Evolutionary conservation across 768 basidiomycete species (phyloP).

Genomic region (button mushroom (Agaricus bisporus)): DNA sequence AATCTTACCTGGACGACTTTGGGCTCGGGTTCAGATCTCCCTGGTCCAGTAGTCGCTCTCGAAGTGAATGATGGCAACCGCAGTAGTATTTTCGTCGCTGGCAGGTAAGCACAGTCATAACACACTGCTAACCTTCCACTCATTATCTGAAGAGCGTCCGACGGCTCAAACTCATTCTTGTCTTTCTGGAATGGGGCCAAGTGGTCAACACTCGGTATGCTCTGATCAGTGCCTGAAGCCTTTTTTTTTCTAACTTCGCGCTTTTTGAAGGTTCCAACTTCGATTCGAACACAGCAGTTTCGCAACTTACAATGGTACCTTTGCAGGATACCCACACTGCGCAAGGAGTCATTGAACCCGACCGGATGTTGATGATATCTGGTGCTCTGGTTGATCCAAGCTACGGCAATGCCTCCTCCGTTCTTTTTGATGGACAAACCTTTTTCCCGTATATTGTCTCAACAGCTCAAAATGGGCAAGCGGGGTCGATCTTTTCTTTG

Average conservation of each 20-base stretch:
- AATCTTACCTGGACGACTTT: conserved; percentile 73
- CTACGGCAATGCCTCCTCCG: conserved; percentile 77
- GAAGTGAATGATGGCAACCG: conserved; percentile 76
- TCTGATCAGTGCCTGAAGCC: conserved; percentile 2
- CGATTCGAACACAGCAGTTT: conserved; percentile 54
- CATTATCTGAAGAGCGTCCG: conserved; percentile 36
- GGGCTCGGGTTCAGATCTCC: conserved; percentile 54
- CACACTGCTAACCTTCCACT: not conserved
- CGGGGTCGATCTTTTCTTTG: conserved; percentile 69
- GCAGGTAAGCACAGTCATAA: conserved; percentile 49
- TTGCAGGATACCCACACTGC: conserved; percentile 67
- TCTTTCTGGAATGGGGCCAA: conserved; percentile 77
- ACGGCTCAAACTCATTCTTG: conserved; percentile 65
- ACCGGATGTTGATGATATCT: conserved; percentile 88
- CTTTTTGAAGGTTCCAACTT: conserved; percentile 46
- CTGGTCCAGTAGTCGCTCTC: conserved; percentile 87
- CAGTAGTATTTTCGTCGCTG: conserved; percentile 87
- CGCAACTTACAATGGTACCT: conserved; percentile 89
- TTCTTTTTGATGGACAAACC: conserved; percentile 78
- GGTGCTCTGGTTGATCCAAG: conserved; percentile 65
- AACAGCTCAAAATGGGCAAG: conserved; percentile 52
- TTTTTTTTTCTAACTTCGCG: not conserved
- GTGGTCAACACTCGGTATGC: conserved; percentile 67
- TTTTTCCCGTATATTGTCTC: conserved; percentile 82
- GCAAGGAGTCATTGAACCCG: conserved; percentile 68